A percentile compares a stretch with the other conserved stretches of the same genome.
Conservation (phyloP, 2,329 filamentous ascomycete species). For the Emmonsiellopsis sp. region DNA sequence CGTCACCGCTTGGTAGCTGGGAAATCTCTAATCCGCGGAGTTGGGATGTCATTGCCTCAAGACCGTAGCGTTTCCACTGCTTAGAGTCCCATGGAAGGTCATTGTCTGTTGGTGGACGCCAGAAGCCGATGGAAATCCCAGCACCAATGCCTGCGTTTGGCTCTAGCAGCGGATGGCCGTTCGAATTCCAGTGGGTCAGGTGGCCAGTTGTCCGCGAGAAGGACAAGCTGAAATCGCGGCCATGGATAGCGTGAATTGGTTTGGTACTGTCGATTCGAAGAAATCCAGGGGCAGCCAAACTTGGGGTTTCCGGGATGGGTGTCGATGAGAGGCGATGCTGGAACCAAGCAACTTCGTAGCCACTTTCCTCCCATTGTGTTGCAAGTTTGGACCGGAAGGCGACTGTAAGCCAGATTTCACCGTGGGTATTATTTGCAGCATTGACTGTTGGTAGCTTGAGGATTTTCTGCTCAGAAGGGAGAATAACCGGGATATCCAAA, state of each 20-base stretch:
- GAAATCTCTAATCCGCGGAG: slow-evolving; percentile 8
- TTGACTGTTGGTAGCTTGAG: slow-evolving; percentile 11
- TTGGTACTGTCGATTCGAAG: slow-evolving; percentile 1
- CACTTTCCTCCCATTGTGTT: slow-evolving; percentile 42
- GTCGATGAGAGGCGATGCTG: slow-evolving; percentile 36
- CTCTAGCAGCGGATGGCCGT: neutral
- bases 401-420: slow-evolving; percentile 39
- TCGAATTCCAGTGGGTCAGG: slow-evolving; percentile 3
- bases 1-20: neutral
- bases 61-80: slow-evolving; percentile 19
- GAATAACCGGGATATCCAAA: slow-evolving; percentile 33
- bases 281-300: neutral
- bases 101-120: slow-evolving; percentile 25
- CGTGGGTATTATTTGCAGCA: slow-evolving; percentile 18
- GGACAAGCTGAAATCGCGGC: slow-evolving; percentile 31
- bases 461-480: slow-evolving; percentile 20
- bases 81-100: slow-evolving; percentile 17
- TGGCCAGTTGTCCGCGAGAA: slow-evolving; percentile 6
- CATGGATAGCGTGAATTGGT: slow-evolving; percentile 29
- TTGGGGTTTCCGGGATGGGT: neutral
- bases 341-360: slow-evolving; percentile 48
- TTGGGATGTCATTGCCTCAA: slow-evolving; percentile 13
- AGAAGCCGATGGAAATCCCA: slow-evolving; percentile 16
- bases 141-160: slow-evolving; percentile 8
- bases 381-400: slow-evolving; percentile 34